These are phyloP conservation scores for Agrocybe praecox DNA, from an alignment of 768 basidiomycete genomes.

Conservation along the genomic window DNA sequence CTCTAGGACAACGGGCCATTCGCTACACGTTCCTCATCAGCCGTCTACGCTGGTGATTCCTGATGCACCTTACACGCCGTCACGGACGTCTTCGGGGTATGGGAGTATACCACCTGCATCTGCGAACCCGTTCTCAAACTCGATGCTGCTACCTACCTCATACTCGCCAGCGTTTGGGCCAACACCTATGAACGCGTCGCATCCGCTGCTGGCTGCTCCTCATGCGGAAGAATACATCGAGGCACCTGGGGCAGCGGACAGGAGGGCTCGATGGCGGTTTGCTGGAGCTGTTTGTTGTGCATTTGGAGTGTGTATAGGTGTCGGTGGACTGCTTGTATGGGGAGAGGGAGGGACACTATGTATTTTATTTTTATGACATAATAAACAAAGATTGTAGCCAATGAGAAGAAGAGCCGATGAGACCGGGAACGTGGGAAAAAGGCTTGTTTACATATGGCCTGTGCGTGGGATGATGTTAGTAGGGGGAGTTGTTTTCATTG, in stretches of 20 bases:
- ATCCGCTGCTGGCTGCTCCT: constrained; percentile 22
- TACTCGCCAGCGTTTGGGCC: constrained; percentile 22
- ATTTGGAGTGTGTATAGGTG: constrained; percentile 23
- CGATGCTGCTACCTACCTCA: background rate
- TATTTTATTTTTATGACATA: background rate
- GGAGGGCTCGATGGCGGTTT: constrained; percentile 41
- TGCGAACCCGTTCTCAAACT: constrained; percentile 1
- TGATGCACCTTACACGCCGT: background rate
- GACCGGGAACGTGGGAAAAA: constrained; percentile 38
- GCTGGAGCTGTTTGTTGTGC: constrained; percentile 31
- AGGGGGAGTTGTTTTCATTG: constrained; percentile 31
- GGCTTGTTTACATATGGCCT: constrained; percentile 41
- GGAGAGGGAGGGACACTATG: constrained; percentile 14
- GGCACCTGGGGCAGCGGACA: constrained; percentile 30
- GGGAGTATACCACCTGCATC: background rate
- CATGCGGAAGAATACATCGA: constrained; percentile 41
- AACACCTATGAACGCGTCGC: constrained; percentile 19
- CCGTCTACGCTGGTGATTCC: background rate
- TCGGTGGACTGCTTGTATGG: constrained; percentile 27
- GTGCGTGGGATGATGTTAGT: constrained; percentile 43
- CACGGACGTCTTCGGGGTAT: background rate
- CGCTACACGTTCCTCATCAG: background rate
- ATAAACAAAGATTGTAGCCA: constrained; percentile 7
- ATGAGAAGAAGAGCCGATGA: constrained; percentile 19
- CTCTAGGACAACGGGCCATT: background rate